Evolutionary conservation across 805 yeast species (phyloP).

Genomic region (Cyberlindnera xylosilytica): DNA sequence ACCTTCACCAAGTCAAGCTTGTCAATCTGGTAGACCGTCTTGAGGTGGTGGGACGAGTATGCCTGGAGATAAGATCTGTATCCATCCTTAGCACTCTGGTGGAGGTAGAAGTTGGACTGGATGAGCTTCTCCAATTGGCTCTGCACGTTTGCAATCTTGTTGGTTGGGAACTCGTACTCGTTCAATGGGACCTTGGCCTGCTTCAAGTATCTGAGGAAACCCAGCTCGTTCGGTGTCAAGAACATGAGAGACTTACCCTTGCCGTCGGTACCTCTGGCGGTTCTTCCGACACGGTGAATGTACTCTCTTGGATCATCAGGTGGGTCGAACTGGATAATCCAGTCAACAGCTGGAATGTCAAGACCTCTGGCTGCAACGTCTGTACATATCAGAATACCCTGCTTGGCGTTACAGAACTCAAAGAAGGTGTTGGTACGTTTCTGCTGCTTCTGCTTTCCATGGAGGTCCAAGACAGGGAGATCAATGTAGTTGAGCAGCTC

Average conservation of each 20-base stretch:
- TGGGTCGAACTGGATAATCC: slow-evolving; percentile 99
- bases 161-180: slow-evolving; percentile 94
- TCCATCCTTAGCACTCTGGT: slow-evolving; percentile 96
- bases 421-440: slow-evolving; percentile 97
- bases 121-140: slow-evolving; percentile 88
- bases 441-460: slow-evolving; percentile 98
- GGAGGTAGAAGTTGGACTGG: slow-evolving; percentile 88
- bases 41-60: slow-evolving; percentile 92
- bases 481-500: slow-evolving; percentile 95
- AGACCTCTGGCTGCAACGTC: slow-evolving; percentile 99
- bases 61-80: slow-evolving; percentile 96
- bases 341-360: slow-evolving; percentile 97
- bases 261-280: slow-evolving; percentile 91
- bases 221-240: slow-evolving; percentile 88
- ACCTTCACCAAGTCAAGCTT: slow-evolving; percentile 91
- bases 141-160: slow-evolving; percentile 95
- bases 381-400: slow-evolving; percentile 90
- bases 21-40: slow-evolving; percentile 95
- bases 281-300: slow-evolving; percentile 98
- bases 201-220: slow-evolving; percentile 89
- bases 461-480: slow-evolving; percentile 92
- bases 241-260: slow-evolving; percentile 95
- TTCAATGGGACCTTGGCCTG: slow-evolving; percentile 97
- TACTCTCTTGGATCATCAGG: slow-evolving; percentile 99
- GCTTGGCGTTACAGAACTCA: slow-evolving; percentile 96